These are phyloP conservation scores for Ajuga reptans DNA, from an alignment of 305 asterid species.

Conservation along the genomic window DNA sequence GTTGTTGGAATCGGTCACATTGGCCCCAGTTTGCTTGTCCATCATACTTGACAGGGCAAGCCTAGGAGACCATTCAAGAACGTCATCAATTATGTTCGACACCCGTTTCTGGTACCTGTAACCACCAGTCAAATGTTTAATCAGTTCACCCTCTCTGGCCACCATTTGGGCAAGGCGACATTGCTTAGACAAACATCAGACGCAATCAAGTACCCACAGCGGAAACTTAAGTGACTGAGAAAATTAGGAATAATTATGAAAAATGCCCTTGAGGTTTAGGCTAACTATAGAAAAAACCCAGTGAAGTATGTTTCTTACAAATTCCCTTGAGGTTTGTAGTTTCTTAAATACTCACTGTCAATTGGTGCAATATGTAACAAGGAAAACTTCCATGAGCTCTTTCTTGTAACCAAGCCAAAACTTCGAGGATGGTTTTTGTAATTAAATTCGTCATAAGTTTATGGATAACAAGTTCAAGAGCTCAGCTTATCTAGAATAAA, in stretches of 20 bases:
- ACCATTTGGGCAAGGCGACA: no score
- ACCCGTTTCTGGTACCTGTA: conserved; percentile 93
- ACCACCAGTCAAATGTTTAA: not conserved
- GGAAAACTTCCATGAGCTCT: no score
- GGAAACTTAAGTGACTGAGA: not conserved
- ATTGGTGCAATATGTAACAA: no score
- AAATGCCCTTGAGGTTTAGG: not conserved
- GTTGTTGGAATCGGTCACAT: conserved; percentile 45
- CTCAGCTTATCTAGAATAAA: not conserved
- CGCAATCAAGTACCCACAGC: not conserved
- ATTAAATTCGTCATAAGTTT: not conserved
- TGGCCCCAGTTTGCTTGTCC: conserved; percentile 58
- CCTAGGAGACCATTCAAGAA: conserved; percentile 94
- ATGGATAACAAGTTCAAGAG: not conserved
- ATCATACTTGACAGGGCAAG: conserved; percentile 93
- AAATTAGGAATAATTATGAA: not conserved
- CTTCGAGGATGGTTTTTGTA: not conserved
- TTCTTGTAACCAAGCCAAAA: not conserved
- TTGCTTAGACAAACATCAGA: no score
- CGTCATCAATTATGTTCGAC: conserved; percentile 92
- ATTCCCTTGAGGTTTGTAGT: not conserved
- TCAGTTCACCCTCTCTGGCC: no score
- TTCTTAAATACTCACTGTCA: no score
- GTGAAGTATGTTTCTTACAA: not conserved
- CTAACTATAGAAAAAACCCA: no score